Evolutionary conservation across 495 filamentous ascomycete species (phyloP).

Genomic region (Annulohypoxylon moriforme): DNA sequence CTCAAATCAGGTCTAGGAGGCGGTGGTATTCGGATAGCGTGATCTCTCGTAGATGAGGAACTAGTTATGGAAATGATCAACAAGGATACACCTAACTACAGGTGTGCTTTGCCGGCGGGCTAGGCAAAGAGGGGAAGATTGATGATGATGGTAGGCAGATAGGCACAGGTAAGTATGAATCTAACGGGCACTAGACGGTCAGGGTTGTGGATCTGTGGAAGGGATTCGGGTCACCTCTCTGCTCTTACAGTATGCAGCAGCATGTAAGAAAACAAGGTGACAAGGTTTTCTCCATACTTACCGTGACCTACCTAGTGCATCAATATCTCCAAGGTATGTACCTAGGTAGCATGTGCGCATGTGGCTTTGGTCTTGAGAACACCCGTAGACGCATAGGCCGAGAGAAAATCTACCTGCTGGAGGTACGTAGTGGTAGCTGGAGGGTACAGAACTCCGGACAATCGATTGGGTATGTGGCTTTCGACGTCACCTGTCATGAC

Average conservation of each 20-base stretch:
- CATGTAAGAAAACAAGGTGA: conserved; percentile 8
- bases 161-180: conserved; percentile 13
- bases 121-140: conserved; percentile 41
- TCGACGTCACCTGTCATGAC: neutral
- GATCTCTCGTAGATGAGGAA: conserved; percentile 32
- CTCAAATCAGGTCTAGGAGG: conserved; percentile 35
- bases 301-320: neutral
- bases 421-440: too few species aligned
- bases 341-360: neutral
- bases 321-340: neutral
- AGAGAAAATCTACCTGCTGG: neutral
- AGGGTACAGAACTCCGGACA: neutral
- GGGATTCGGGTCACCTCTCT: conserved; percentile 23
- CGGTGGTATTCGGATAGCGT: conserved; percentile 39
- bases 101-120: conserved; percentile 35
- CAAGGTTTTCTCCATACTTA: conserved; percentile 4
- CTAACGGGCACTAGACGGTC: conserved; percentile 10
- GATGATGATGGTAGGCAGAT: conserved; percentile 18
- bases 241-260: neutral
- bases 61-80: conserved; percentile 31
- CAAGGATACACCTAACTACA: conserved; percentile 21
- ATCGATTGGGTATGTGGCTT: neutral
- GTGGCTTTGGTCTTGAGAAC: neutral
- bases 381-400: neutral
- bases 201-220: conserved; percentile 27